These are phyloP conservation scores for Colletotrichum sansevieriae DNA, from an alignment of 2,329 filamentous ascomycete genomes.

Conservation along the genomic window DNA sequence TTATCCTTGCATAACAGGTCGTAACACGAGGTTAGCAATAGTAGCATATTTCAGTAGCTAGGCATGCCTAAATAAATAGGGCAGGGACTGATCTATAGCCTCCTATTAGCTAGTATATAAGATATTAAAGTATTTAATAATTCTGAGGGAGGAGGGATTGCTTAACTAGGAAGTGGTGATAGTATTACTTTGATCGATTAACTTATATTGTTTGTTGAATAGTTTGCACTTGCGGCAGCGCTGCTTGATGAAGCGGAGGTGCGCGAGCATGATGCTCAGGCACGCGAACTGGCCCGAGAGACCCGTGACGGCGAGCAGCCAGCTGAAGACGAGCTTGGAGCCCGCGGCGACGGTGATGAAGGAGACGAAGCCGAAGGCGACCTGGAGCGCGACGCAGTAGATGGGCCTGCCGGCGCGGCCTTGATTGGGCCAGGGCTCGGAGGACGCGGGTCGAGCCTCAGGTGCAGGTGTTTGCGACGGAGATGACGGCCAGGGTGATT, in stretches of 20 bases:
- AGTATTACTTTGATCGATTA: no score
- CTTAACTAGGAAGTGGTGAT: no score
- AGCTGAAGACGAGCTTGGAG: slow-evolving; percentile 54
- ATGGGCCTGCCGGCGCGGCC: slow-evolving; percentile 79
- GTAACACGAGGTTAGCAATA: no score
- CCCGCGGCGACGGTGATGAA: slow-evolving; percentile 72
- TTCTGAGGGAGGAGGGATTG: no score
- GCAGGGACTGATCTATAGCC: no score
- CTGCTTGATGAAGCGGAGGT: slow-evolving; percentile 89
- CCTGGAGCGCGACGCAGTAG: slow-evolving; percentile 72
- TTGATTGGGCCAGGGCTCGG: slow-evolving; percentile 78
- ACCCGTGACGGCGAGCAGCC: slow-evolving; percentile 76
- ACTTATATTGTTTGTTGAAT: no score
- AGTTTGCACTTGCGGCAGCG: no score
- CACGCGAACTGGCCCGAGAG: slow-evolving; percentile 64
- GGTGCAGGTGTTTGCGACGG: slow-evolving; percentile 82
- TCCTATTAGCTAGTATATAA: no score
- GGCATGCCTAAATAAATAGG: no score
- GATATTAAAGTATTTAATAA: no score
- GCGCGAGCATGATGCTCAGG: slow-evolving; percentile 50
- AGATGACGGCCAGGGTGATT: slow-evolving; percentile 82
- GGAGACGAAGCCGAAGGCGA: slow-evolving; percentile 74
- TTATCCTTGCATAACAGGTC: no score
- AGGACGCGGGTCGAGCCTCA: slow-evolving; percentile 81
- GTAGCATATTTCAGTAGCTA: no score